These are phyloP conservation scores for Colletotrichum spaethianum DNA, from an alignment of 2,329 filamentous ascomycete genomes.

Conservation along the genomic window DNA sequence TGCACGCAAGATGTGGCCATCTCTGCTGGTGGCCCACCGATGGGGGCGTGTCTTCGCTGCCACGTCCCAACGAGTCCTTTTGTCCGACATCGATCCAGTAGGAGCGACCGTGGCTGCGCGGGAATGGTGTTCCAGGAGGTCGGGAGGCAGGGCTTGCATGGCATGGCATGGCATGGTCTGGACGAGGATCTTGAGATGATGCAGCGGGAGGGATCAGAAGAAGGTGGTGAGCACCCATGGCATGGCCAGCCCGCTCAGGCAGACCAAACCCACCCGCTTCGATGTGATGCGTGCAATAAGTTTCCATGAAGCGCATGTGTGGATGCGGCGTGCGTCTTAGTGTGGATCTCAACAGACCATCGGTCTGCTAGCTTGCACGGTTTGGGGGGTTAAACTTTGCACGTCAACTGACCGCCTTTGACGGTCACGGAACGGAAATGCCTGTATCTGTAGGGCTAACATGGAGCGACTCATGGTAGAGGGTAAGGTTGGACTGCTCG, in stretches of 20 bases:
- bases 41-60: constrained; percentile 27
- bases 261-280: constrained; percentile 18
- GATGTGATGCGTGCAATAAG: constrained; percentile 37
- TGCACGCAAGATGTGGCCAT: constrained; percentile 38
- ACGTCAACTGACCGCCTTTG: constrained; percentile 38
- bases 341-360: constrained; percentile 31
- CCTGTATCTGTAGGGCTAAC: constrained; percentile 33
- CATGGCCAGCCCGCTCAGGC: constrained; percentile 19
- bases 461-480: constrained; percentile 4
- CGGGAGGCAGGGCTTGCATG: constrained; percentile 38
- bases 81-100: constrained; percentile 33
- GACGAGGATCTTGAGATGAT: constrained; percentile 41
- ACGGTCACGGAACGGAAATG: constrained; percentile 4
- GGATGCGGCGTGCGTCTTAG: constrained; percentile 22
- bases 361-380: constrained; percentile 23
- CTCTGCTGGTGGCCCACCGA: constrained; percentile 22
- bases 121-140: constrained; percentile 38
- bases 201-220: constrained; percentile 37
- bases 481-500: constrained; percentile 6
- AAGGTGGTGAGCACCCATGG: constrained; percentile 35
- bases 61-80: constrained; percentile 33
- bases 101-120: constrained; percentile 31
- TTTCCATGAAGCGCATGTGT: constrained; percentile 20
- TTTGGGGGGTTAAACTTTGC: constrained; percentile 35
- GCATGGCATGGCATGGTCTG: constrained; percentile 31